A percentile compares a stretch with the other conserved stretches of the same genome.
Evolutionary conservation across 768 basidiomycete genomes (phyloP).

Genomic region (Pulveroboletus sp.): DNA sequence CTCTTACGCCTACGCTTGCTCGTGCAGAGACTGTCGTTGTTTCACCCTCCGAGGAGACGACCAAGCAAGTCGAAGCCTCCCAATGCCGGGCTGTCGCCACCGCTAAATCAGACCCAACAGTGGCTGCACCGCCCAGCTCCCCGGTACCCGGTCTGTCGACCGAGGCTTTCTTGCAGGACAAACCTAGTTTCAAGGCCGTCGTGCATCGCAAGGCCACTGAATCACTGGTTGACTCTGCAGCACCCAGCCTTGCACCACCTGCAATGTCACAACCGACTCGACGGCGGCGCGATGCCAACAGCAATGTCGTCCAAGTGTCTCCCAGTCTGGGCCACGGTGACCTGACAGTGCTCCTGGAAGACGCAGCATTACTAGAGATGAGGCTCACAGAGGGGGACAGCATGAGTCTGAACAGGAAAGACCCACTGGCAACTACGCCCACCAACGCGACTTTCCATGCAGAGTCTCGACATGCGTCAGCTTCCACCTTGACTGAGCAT

Average conservation of each 20-base stretch:
- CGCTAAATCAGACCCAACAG: conserved; percentile 2
- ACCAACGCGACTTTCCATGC: conserved; percentile 22
- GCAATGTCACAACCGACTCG: conserved; percentile 19
- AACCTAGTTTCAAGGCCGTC: conserved; percentile 46
- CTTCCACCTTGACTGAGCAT: conserved; percentile 21
- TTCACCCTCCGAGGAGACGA: not conserved
- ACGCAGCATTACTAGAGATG: conserved; percentile 55
- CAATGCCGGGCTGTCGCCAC: not conserved
- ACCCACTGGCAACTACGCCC: conserved; percentile 17
- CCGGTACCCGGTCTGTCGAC: conserved; percentile 6
- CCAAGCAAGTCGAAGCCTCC: not conserved
- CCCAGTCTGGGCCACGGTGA: conserved; percentile 49
- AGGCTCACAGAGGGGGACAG: conserved; percentile 44
- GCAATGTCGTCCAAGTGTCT: conserved; percentile 31
- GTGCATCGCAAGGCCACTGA: conserved; percentile 55
- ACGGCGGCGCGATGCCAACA: conserved; percentile 27
- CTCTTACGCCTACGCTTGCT: not conserved
- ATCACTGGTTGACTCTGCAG: conserved; percentile 13
- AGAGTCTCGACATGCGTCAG: conserved; percentile 18
- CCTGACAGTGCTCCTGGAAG: conserved; percentile 48
- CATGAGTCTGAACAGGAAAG: conserved; percentile 5
- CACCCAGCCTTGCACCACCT: conserved; percentile 12
- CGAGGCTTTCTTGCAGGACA: conserved; percentile 9
- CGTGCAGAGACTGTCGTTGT: not conserved
- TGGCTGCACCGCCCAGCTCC: conserved; percentile 1